Evolutionary conservation across 116 monocot genomes (phyloP).

Genomic region (Zostera marina): DNA sequence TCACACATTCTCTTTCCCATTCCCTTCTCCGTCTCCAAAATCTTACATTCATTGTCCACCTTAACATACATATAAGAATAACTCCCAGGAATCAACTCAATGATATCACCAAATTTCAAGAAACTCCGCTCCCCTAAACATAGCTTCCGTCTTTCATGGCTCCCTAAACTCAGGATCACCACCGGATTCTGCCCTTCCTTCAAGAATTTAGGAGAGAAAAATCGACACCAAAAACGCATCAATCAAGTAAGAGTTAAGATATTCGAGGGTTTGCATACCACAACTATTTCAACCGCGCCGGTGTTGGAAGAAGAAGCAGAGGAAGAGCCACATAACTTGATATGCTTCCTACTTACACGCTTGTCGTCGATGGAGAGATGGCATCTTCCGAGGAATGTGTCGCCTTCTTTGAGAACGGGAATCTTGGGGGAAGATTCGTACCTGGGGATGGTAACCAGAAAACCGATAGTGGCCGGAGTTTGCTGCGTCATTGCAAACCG

Average conservation of each 20-base stretch:
- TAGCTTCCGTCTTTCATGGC: slow-evolving; percentile 37
- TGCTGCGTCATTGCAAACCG: too few relatives aligned
- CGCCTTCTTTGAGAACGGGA: slow-evolving; percentile 36
- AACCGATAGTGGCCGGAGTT: slow-evolving; percentile 23
- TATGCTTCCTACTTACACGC: slow-evolving; percentile 78
- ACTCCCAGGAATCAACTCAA: slow-evolving; percentile 73
- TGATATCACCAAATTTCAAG: slow-evolving; percentile 43
- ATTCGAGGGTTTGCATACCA: slow-evolving; percentile 21
- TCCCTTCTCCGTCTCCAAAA: neutral
- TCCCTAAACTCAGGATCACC: slow-evolving; percentile 17
- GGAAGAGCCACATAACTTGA: slow-evolving; percentile 40
- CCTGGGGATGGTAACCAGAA: slow-evolving; percentile 34
- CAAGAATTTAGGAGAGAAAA: neutral
- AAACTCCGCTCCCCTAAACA: slow-evolving; percentile 23
- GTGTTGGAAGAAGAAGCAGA: slow-evolving; percentile 21
- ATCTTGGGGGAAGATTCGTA: slow-evolving; percentile 19
- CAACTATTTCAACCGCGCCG: slow-evolving; percentile 46
- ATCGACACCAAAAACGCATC: neutral
- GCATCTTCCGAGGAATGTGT: slow-evolving; percentile 44
- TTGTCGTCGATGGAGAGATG: slow-evolving; percentile 42
- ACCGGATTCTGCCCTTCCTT: slow-evolving; percentile 91
- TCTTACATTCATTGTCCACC: slow-evolving; percentile 7
- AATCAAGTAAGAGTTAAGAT: neutral
- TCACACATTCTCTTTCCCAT: slow-evolving; percentile 4
- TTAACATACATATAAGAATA: slow-evolving; percentile 49